Percentiles rank a stretch among this genome's conserved stretches.
phyloP scores from a whole-genome alignment of 169 alveolate species.

The Plasmodium yoelii region DNA sequence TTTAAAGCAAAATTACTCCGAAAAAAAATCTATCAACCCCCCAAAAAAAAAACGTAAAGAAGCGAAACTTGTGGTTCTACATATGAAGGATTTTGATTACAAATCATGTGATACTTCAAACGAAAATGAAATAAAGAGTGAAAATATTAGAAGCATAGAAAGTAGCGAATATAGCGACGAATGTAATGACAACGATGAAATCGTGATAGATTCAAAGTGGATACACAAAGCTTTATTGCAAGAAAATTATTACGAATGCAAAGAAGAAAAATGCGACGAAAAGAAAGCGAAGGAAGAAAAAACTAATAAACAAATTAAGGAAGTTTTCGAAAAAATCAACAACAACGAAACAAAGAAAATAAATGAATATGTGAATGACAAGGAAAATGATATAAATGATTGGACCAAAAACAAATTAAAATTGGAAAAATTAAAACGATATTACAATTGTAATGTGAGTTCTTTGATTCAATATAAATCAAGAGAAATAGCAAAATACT shows the following conservation, averaged over 20 bases:
- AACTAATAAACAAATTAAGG: background rate
- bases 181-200: background rate
- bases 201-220: conserved; percentile 32
- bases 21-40: background rate
- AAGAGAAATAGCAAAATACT: conserved; percentile 34
- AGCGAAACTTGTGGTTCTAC: conserved; percentile 26
- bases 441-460: conserved; percentile 40
- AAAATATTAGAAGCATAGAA: background rate
- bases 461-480: conserved; percentile 51
- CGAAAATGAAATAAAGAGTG: background rate
- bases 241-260: conserved; percentile 19
- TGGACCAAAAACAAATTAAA: background rate
- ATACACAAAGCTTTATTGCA: conserved; percentile 37
- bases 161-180: background rate
- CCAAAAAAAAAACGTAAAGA: background rate
- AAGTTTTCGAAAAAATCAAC: too few relatives aligned
- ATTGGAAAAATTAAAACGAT: background rate
- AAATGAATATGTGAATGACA: background rate
- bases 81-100: conserved; percentile 43
- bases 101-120: background rate
- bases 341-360: background rate
- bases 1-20: conserved; percentile 13
- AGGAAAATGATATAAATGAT: background rate
- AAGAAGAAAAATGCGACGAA: conserved; percentile 1
- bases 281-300: conserved; percentile 8